Base-by-base conservation (phyloP, 345 rosid genomes). In the Syzygium aqueum region DNA sequence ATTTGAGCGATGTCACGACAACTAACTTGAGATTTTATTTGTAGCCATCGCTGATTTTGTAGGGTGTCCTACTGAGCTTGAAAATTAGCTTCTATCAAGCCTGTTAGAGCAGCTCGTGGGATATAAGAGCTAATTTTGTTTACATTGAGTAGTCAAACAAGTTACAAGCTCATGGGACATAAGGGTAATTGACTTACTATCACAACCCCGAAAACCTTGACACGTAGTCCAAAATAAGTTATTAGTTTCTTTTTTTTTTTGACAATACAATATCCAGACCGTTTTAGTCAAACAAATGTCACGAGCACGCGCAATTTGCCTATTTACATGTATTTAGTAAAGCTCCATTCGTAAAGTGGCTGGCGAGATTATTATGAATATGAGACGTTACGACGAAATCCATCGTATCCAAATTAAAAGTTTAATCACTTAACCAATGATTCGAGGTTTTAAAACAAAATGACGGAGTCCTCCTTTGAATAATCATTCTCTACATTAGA, bases 301-400 rank as follows among this genome's bases (percentile, higher is more conserved):
- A n/a, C n/a, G n/a, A n/a, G n/a, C n/a, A n/a, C n/a, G n/a, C 3
- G 11, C 63, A 57, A 25, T 57, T 57, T 12, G 1, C 13, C 0
- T 11, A 7, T 57, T 57, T n/a, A 57, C 28, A 25, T 25, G 14
- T 0, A 57, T 57, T 13, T 57, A 57, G n/a, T 57, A 57, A 57
- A 0, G 63, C 14, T 57, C 28, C 14, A 25, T 57, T 4, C 28
- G 25, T 0, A 57, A 0, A 11, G 14, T 57, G 11, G 28, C 14
- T 23, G 28, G 14, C 0, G 28, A 11, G 11, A 23, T 57, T 25
- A 23, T 57, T 25, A 22, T 15, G 19, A 52, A 25, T 57, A 0
- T 0, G 0, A 57, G 14, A 56, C 6, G 6, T 57, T 23, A 57
- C 0, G 1, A 61, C 6, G 17, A 3, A 61, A 61, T 61, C 17